Conservation (phyloP, 441 rosid species). For the Isatis lusitanica region DNA sequence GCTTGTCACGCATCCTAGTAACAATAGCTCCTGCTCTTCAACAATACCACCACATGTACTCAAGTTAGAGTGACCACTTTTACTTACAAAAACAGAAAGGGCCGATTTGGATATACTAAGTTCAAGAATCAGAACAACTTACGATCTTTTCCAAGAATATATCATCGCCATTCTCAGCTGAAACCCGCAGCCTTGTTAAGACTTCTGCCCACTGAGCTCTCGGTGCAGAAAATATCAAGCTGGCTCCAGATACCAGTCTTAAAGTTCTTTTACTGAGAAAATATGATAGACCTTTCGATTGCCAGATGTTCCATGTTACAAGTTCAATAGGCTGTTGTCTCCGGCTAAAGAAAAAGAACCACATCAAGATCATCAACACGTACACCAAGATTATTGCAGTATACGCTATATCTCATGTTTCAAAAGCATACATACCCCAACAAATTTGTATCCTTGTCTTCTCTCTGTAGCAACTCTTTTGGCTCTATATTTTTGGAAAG, state of each 20-base stretch:
- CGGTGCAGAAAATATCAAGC: conserved; percentile 71
- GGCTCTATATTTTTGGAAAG: conserved; percentile 44
- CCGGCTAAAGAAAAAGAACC: conserved; percentile 37
- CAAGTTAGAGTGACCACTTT: neutral
- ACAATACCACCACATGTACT: conserved; percentile 14
- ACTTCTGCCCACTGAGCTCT: conserved; percentile 60
- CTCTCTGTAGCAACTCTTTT: conserved; percentile 32
- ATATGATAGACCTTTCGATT: conserved; percentile 56
- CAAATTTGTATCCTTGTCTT: conserved; percentile 31
- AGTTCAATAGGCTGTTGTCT: conserved; percentile 43
- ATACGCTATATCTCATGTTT: neutral
- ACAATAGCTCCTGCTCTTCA: conserved; percentile 66
- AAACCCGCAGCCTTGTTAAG: conserved; percentile 45
- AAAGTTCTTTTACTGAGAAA: conserved; percentile 67
- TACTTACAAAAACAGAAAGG: neutral
- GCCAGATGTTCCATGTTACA: conserved; percentile 62
- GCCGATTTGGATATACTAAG: neutral
- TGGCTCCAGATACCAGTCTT: conserved; percentile 74
- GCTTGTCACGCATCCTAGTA: conserved; percentile 62
- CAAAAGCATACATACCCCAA: conserved; percentile 27
- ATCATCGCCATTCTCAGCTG: conserved; percentile 37
- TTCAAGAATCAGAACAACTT: conserved; percentile 37
- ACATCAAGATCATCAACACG: conserved; percentile 2
- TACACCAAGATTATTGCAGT: neutral
- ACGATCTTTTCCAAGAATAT: conserved; percentile 52